These are phyloP conservation scores for Salvia miltiorrhiza DNA, from an alignment of 257 asterid species.

Conservation along the genomic window DNA sequence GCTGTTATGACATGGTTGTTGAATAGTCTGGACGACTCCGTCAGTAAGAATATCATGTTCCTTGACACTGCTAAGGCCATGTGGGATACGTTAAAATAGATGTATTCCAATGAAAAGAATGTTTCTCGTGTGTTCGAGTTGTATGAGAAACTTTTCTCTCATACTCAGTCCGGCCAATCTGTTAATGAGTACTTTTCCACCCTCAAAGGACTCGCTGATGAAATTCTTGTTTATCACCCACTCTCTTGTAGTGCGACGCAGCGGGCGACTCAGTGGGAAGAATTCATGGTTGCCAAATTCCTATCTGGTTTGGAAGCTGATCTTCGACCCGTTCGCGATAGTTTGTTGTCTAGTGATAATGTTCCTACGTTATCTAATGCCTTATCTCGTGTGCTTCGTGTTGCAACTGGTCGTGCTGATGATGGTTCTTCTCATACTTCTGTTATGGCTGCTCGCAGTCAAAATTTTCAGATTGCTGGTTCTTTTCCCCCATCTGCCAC, in stretches of 20 bases:
- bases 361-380: not conserved
- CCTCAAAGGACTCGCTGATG: not conserved
- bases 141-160: not conserved
- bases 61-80: not conserved
- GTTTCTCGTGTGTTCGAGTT: not conserved
- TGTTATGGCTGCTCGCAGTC: not conserved
- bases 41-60: not conserved
- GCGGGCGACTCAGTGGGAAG: not conserved
- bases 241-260: not conserved
- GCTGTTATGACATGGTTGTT: not conserved
- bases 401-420: not conserved
- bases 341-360: not conserved
- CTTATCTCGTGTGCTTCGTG: not conserved
- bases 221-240: not conserved
- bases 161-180: not conserved
- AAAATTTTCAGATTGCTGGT: too few species aligned
- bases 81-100: not conserved
- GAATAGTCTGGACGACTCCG: not conserved
- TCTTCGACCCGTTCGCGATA: not conserved
- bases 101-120: not conserved
- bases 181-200: not conserved
- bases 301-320: not conserved
- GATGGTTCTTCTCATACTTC: not conserved
- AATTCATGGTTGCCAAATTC: too few species aligned
- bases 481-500: too few species aligned